Base-by-base conservation (phyloP, 345 rosid species). In the Leavenworthia alabamica region DNA sequence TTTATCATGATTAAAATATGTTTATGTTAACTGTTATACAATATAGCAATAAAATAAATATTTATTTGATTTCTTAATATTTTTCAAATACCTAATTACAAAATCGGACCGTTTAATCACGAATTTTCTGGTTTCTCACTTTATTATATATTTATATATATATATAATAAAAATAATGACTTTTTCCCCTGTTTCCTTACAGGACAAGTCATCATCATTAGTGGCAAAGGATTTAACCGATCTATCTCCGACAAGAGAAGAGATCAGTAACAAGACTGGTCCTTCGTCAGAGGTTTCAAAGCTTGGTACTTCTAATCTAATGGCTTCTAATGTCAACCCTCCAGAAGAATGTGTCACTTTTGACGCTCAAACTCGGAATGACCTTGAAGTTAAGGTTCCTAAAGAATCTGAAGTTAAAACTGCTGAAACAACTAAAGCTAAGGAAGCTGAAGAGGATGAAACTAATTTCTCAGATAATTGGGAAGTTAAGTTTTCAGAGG, bases 401-500 rank as follows among this genome's bases (percentile, higher is more conserved):
- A 36, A 36, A 13, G 62, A 37, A 36, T 29, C 43, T 0, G 2
- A 62, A 7, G 42, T 62, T 3, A 62, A 61, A 36, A 61, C 48
- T 62, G 68, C 72, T 49, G 72, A 70, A n/a, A 70, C 74, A 17
- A 57, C 49, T 20, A 47, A 56, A 37, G 46, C 59, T 15, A 39
- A 55, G 3, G 58, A 39, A 29, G 20, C 31, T 63, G 27, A 62
- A 64, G 31, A 60, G 2, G 4, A 19, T 1, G 33, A 56, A 37
- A 23, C 4, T 36, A 17, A 43, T 4, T 60, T 50, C 11, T 68
- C 73, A 24, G 56, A 68, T 40, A 52, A 52, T 43, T 60, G 67
- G 67, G 67, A 68, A 11, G 73, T 68, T 52, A 61, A 62, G 44
- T 70, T 70, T 43, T 57, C 74, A 37, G 68, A 61, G 40, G 73